Conservation (phyloP, 176 grass and related monocot genomes). For the Secale cereale region DNA sequence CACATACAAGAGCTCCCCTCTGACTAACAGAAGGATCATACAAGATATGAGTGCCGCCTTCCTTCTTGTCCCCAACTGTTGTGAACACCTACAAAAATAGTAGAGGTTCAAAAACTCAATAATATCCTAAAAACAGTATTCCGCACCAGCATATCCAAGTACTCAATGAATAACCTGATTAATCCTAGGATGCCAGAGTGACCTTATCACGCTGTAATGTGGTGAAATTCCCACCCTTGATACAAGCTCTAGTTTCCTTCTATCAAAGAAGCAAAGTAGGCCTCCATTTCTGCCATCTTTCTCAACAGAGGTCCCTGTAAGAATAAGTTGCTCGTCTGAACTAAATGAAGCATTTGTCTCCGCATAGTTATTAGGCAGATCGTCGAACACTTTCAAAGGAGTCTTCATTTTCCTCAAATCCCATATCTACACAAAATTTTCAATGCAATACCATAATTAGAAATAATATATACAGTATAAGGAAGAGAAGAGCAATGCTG, state of each 20-base stretch:
- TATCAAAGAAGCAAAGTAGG: constrained; percentile 94
- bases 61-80: constrained; percentile 95
- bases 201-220: constrained; percentile 76
- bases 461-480: constrained; percentile 27
- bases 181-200: constrained; percentile 85
- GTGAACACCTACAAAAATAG: constrained; percentile 73
- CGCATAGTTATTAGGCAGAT: constrained; percentile 86
- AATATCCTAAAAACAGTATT: constrained; percentile 22
- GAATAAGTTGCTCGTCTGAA: constrained; percentile 90
- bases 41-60: constrained; percentile 83
- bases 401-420: constrained; percentile 77
- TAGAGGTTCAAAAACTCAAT: neutral
- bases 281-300: constrained; percentile 80
- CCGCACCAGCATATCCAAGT: neutral
- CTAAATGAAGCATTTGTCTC: constrained; percentile 91
- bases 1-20: constrained; percentile 92
- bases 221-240: constrained; percentile 91
- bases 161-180: constrained; percentile 64
- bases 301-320: constrained; percentile 93
- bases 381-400: constrained; percentile 81
- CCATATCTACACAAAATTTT: constrained; percentile 66
- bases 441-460: constrained; percentile 20
- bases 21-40: constrained; percentile 96
- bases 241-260: constrained; percentile 91
- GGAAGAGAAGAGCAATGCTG: neutral